phyloP scores from a whole-genome alignment of 768 basidiomycete genomes.

The Leucogyrophana mollusca region DNA sequence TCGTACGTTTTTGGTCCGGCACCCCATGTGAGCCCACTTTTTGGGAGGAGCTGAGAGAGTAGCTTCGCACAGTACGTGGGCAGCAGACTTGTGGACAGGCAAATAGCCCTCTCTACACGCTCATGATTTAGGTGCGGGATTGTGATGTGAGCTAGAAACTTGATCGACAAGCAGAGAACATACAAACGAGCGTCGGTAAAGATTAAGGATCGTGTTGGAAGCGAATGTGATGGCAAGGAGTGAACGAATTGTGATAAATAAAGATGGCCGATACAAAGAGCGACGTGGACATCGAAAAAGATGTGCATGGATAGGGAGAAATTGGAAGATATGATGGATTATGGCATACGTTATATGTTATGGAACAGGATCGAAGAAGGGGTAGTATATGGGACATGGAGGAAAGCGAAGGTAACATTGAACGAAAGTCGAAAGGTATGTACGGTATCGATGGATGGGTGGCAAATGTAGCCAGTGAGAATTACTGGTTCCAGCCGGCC shows the following conservation, averaged over 20 bases:
- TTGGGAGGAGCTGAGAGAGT: constrained; percentile 37
- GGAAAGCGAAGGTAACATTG: constrained; percentile 2
- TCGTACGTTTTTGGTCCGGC: constrained; percentile 38
- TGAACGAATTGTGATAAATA: constrained; percentile 11
- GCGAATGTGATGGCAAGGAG: background rate
- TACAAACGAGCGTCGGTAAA: background rate
- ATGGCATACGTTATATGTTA: constrained; percentile 9
- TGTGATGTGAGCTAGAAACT: too few species aligned
- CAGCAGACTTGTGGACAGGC: too few species aligned
- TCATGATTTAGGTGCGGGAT: too few species aligned
- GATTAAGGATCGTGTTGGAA: background rate
- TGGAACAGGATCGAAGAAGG: constrained; percentile 8
- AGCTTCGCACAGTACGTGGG: constrained; percentile 36
- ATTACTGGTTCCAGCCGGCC: background rate
- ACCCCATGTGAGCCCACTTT: constrained; percentile 36
- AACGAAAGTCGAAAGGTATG: background rate
- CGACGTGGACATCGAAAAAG: constrained; percentile 8
- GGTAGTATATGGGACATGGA: constrained; percentile 10
- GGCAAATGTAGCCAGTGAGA: background rate
- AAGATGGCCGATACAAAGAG: constrained; percentile 8
- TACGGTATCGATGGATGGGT: too few species aligned
- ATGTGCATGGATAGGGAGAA: constrained; percentile 11
- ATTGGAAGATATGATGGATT: constrained; percentile 10
- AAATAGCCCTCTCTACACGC: too few species aligned
- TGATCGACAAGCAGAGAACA: background rate